These are phyloP conservation scores for Chrysopogon serrulatus DNA, from an alignment of 176 grass and related monocot genomes.

Conservation along the genomic window DNA sequence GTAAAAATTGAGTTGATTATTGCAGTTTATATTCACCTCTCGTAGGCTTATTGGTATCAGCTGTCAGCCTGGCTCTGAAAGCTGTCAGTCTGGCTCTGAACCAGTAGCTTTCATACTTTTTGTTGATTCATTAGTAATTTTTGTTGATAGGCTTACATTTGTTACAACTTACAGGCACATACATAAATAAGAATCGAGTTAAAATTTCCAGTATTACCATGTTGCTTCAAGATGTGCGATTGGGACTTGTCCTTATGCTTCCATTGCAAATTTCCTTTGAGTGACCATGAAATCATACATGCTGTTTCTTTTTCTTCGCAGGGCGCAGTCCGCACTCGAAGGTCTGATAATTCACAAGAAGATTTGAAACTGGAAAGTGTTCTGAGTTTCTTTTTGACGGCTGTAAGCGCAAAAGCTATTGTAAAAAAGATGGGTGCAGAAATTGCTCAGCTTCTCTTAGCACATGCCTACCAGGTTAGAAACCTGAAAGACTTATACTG, in stretches of 20 bases:
- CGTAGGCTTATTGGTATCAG: not conserved
- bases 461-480: slow-evolving; percentile 84
- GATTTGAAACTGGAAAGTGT: slow-evolving; percentile 56
- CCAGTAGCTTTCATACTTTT: not conserved
- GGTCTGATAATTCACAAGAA: slow-evolving; percentile 55
- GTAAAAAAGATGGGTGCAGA: slow-evolving; percentile 68
- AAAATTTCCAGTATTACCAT: slow-evolving; percentile 16
- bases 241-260: not conserved
- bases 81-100: not conserved
- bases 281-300: slow-evolving; percentile 8
- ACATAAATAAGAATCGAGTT: not conserved
- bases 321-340: slow-evolving; percentile 58
- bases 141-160: not conserved
- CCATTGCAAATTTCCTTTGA: not conserved
- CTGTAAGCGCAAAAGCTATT: slow-evolving; percentile 45
- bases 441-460: slow-evolving; percentile 65
- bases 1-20: slow-evolving; percentile 4
- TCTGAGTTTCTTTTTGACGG: slow-evolving; percentile 59
- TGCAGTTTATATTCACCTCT: not conserved
- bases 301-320: slow-evolving; percentile 27
- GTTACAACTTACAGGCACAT: not conserved
- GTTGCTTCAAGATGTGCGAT: slow-evolving; percentile 3
- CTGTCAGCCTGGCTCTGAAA: not conserved
- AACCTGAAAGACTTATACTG: not conserved
- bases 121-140: not conserved